Conservation (phyloP, 306 rosid genomes). For the Trifolium pratense region DNA sequence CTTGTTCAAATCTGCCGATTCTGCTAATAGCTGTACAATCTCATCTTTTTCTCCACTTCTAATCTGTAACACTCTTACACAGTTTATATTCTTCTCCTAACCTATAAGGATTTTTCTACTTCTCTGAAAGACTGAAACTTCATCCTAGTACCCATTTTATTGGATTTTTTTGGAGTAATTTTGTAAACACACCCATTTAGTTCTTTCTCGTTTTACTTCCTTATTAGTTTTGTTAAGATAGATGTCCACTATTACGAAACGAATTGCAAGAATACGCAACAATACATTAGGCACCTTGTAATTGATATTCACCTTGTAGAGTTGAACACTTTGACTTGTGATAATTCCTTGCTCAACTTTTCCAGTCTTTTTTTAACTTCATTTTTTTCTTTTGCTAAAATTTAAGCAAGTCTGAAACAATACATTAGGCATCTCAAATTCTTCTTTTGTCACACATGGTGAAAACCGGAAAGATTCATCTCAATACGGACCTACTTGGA, state of each 20-base stretch:
- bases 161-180: no score
- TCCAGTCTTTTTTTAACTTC: neutral
- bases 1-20: conserved; percentile 4
- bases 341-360: neutral
- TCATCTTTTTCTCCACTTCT: neutral
- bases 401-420: conserved; percentile 25
- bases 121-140: no score
- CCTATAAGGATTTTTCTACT: no score
- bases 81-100: no score
- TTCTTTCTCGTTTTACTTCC: no score
- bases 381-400: neutral
- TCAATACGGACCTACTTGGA: conserved; percentile 17
- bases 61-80: no score
- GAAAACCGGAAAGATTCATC: conserved; percentile 23
- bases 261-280: no score
- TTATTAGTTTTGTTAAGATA: no score
- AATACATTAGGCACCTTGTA: no score
- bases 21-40: neutral
- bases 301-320: conserved; percentile 11
- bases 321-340: conserved; percentile 24
- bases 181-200: no score
- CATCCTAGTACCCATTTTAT: no score
- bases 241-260: no score
- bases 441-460: neutral
- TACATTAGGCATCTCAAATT: neutral